phyloP scores from a whole-genome alignment of 2,329 filamentous ascomycete genomes.

The Colletotrichum chrysophilum region DNA sequence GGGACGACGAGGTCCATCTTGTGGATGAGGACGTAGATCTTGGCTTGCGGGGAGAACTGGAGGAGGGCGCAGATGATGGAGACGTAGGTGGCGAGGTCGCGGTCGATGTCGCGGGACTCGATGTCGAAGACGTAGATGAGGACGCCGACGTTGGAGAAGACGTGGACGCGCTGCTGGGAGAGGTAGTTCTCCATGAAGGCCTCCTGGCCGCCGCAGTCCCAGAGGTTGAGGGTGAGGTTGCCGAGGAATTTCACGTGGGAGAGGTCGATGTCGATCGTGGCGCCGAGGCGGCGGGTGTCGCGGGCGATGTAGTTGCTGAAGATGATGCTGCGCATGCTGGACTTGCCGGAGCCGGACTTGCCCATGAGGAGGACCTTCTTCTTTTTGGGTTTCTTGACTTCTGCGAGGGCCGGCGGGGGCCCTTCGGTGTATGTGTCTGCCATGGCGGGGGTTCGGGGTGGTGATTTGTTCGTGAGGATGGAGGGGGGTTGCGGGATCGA shows the following conservation, averaged over 20 bases:
- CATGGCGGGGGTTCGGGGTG: background rate
- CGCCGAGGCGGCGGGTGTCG: conserved; percentile 89
- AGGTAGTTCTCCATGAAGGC: conserved; percentile 99
- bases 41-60: conserved; percentile 81
- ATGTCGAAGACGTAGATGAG: conserved; percentile 99
- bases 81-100: conserved; percentile 90
- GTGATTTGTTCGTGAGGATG: background rate
- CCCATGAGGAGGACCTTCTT: conserved; percentile 91
- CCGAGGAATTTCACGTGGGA: conserved; percentile 99
- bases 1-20: conserved; percentile 97
- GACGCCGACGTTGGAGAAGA: conserved; percentile 95
- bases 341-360: conserved; percentile 96
- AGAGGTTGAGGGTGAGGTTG: conserved; percentile 94
- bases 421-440: background rate
- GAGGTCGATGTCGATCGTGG: conserved; percentile 97
- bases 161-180: conserved; percentile 91
- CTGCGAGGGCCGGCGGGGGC: conserved; percentile 27
- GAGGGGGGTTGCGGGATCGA: background rate
- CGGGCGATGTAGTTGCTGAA: conserved; percentile 99
- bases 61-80: conserved; percentile 87
- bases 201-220: conserved; percentile 99
- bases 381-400: conserved; percentile 76
- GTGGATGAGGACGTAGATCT: conserved; percentile 95
- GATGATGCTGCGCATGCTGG: conserved; percentile 97
- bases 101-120: conserved; percentile 91